Evolutionary conservation across 805 yeast species (phyloP), one percentile per base, ranked within the genome.

Genomic region (Myxozyma nipponensis): DNA sequence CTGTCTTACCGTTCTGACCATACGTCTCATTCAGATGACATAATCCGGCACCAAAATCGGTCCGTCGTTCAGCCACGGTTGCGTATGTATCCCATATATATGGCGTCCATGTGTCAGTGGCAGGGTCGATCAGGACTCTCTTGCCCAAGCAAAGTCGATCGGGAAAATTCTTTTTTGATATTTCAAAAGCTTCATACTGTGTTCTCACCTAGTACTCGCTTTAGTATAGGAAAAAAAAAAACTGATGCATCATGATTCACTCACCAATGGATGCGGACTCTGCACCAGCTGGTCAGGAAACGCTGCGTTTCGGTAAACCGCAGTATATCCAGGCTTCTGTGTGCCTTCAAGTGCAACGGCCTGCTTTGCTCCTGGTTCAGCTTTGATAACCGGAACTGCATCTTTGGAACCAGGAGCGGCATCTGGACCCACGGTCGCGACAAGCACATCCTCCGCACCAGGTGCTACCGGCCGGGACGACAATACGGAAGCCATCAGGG

Each of bases 31-130:
- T 54, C 30, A 74, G 62, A 2, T 75, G 64, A 49, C 74, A 60
- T 23, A 79, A 56, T 5, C 87, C 89, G 10, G 83, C 65, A 3
- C 86, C 89, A 25, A 81, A 69, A 45, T 70, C 59, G 36, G 68
- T 66, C 44, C 78, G 73, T 50, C 79, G 68, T 25, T 62, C 55
- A 17, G 72, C 72, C 23, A 78, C 71, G 46, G 72, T 64, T 4
- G 52, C 59, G 60, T 73, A 82, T 1, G 77, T 64, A 38, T 74
- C 69, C 61, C 69, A 73, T 2, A 72, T 65, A 67, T 73, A 83
- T 21, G 71, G 67, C 17, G 69, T 68, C 66, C 74, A 76, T 5
- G 60, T 63, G 7, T 71, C 68, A 2, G 71, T 61, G 3, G 58
- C 61, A n/a, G 68, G 59, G 60, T 65, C 63, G 50, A 66, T 69